phyloP scores from a whole-genome alignment of 1,284 basidiomycete species.

The Cryptococcus neoformans region DNA sequence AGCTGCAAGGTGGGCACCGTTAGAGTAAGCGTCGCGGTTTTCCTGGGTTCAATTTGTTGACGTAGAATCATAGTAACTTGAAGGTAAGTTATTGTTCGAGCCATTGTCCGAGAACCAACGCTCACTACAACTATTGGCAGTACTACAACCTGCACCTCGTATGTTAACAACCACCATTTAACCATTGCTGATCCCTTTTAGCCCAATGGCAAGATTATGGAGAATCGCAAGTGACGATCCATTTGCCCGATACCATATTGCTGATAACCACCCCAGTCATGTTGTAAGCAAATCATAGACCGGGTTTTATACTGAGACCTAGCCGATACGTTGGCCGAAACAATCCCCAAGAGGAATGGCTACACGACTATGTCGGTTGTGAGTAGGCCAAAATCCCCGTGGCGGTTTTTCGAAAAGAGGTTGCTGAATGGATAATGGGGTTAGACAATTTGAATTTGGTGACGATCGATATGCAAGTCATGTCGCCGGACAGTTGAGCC shows the following conservation, averaged over 20 bases:
- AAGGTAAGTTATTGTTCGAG: background rate
- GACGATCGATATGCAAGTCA: slow-evolving; percentile 13
- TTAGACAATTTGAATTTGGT: slow-evolving; percentile 19
- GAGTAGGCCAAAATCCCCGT: slow-evolving; percentile 1
- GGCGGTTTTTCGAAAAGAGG: no score
- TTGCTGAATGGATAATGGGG: background rate
- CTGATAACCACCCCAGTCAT: slow-evolving; percentile 5
- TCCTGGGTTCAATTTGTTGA: background rate
- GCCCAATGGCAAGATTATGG: slow-evolving; percentile 9
- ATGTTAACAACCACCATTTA: slow-evolving; percentile 1
- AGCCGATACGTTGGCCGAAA: slow-evolving; percentile 30
- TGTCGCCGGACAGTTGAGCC: background rate
- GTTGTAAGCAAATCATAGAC: no score
- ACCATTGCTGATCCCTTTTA: background rate
- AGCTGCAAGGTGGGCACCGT: slow-evolving; percentile 16
- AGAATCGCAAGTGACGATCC: slow-evolving; percentile 12
- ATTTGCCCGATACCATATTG: background rate
- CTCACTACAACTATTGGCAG: slow-evolving; percentile 9
- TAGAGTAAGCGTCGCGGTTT: slow-evolving; percentile 18
- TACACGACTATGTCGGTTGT: slow-evolving; percentile 38
- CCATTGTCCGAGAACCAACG: background rate
- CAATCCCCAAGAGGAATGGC: slow-evolving; percentile 23
- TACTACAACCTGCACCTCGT: slow-evolving; percentile 33
- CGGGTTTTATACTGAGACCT: background rate
- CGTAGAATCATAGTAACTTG: background rate